Conservation (phyloP, 2,329 filamentous ascomycete genomes). For the Alternaria novae-zelandiae region DNA sequence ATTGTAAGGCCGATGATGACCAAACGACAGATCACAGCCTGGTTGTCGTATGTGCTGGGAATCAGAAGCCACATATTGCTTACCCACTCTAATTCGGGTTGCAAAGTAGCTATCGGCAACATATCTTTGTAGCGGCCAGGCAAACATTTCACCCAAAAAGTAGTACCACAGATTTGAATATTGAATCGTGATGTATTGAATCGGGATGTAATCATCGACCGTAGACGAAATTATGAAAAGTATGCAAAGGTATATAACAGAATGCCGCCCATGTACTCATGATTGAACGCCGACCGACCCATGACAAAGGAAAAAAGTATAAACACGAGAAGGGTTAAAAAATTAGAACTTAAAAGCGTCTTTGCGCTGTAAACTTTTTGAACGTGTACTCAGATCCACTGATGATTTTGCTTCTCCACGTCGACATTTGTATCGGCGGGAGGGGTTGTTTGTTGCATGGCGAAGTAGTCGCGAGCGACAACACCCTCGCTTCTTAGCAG, state of each 20-base stretch:
- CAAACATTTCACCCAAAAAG: background rate
- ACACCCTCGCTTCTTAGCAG: conserved; percentile 5
- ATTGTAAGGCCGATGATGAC: background rate
- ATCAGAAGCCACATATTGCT: background rate
- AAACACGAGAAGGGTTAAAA: background rate
- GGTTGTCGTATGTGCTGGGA: background rate
- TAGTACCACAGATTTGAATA: background rate
- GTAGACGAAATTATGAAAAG: background rate
- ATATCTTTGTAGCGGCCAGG: background rate
- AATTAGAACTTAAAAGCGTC: background rate
- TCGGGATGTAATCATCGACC: background rate
- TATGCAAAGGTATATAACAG: background rate
- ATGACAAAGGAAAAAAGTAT: background rate
- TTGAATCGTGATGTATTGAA: background rate
- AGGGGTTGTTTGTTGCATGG: background rate
- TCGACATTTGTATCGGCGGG: background rate
- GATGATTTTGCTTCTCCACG: background rate
- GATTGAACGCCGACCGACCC: background rate
- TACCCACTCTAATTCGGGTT: background rate
- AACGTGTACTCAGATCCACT: background rate
- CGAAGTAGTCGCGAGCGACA: conserved; percentile 3
- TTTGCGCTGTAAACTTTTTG: background rate
- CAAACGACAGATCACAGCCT: background rate
- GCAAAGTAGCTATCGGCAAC: background rate
- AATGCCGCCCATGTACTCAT: background rate